Evolutionary conservation across 2,329 filamentous ascomycete genomes (phyloP).

Genomic region (Xylariomycetidae sp.): DNA sequence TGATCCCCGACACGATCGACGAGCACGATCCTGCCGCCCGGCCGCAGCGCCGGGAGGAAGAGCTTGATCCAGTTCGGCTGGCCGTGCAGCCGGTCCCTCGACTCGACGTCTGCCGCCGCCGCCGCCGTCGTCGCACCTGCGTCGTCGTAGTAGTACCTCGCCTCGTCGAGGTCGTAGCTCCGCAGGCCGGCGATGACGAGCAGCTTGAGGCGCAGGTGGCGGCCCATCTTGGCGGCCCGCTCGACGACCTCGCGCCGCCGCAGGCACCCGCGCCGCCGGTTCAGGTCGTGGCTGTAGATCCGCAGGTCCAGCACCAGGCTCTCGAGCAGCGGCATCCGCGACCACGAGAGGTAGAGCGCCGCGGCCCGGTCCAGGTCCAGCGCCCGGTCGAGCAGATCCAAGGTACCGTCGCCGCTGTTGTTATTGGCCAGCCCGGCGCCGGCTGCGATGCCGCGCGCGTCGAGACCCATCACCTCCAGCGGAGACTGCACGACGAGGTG

Average conservation of each 20-base stretch:
- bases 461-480: conserved; percentile 8
- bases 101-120: conserved; percentile 10
- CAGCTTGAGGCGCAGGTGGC: conserved; percentile 15
- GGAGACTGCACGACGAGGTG: conserved; percentile 20
- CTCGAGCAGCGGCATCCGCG: conserved; percentile 18
- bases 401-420: not conserved
- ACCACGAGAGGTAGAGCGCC: conserved; percentile 22
- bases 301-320: conserved; percentile 22
- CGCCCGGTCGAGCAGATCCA: conserved; percentile 7
- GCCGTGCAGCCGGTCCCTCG: conserved; percentile 11
- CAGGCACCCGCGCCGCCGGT: conserved; percentile 16
- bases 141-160: conserved; percentile 11
- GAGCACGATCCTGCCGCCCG: conserved; percentile 19
- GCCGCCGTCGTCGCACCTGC: no score
- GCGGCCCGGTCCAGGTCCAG: conserved; percentile 17
- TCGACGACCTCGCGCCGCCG: conserved; percentile 12
- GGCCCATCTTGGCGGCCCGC: conserved; percentile 18
- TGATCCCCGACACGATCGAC: conserved; percentile 15
- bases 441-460: conserved; percentile 6
- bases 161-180: conserved; percentile 17
- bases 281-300: conserved; percentile 18
- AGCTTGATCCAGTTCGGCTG: conserved; percentile 23
- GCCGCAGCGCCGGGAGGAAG: conserved; percentile 16
- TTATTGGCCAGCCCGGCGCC: not conserved
- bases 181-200: conserved; percentile 21